A percentile compares a stretch with the other conserved stretches of the same genome.
phyloP scores from a whole-genome alignment of 768 basidiomycete species.

The Collybia sordida region DNA sequence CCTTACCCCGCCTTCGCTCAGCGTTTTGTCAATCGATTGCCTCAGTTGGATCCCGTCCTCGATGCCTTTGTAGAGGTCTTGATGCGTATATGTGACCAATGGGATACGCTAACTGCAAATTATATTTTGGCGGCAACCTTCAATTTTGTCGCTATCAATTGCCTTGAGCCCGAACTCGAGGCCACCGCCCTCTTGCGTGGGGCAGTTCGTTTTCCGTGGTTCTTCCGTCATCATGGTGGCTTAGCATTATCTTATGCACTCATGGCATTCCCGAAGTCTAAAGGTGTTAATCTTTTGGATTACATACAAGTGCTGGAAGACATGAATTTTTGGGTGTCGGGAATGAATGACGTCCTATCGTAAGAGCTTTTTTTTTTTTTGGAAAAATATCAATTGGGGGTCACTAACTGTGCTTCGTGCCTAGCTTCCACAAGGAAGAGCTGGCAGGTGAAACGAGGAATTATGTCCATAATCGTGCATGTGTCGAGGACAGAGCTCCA shows the following conservation, averaged over 20 bases:
- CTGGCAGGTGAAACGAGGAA: constrained; percentile 18
- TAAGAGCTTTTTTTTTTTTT: background rate
- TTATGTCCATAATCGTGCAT: constrained; percentile 15
- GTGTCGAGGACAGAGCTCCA: constrained; percentile 6
- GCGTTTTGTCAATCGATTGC: constrained; percentile 9
- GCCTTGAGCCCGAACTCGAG: constrained; percentile 12
- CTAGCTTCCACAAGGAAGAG: constrained; percentile 20
- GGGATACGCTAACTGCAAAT: constrained; percentile 14
- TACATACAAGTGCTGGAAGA: constrained; percentile 19
- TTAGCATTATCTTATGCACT: constrained; percentile 11
- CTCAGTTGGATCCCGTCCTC: constrained; percentile 16
- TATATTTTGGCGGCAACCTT: constrained; percentile 14
- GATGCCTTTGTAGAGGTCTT: constrained; percentile 10
- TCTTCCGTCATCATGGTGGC: constrained; percentile 15
- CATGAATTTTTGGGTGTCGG: constrained; percentile 15
- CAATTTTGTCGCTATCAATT: constrained; percentile 13
- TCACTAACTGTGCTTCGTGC: background rate
- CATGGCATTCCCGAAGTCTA: constrained; percentile 15
- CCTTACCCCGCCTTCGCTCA: constrained; percentile 12
- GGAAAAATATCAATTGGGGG: no score
- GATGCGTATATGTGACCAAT: constrained; percentile 10
- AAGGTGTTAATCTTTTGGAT: constrained; percentile 8
- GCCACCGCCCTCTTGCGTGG: background rate
- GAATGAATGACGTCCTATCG: constrained; percentile 20
- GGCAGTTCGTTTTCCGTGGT: constrained; percentile 15